Evolutionary conservation across 495 filamentous ascomycete genomes (phyloP).

Genomic region (Penicillium steckii): DNA sequence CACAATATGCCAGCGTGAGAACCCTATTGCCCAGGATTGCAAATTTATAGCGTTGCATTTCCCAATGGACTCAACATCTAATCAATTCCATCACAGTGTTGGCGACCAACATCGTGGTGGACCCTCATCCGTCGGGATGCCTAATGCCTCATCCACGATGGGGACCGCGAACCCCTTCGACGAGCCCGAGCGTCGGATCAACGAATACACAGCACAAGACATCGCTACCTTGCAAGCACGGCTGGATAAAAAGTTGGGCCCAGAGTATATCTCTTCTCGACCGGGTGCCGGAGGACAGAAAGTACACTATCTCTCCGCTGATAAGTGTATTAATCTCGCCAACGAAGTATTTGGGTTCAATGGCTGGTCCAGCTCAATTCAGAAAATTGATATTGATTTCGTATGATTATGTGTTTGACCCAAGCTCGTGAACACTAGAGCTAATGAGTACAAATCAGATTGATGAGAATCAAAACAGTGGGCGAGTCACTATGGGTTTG

Average conservation of each 20-base stretch:
- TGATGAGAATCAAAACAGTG: slow-evolving; percentile 57
- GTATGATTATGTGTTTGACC: slow-evolving; percentile 42
- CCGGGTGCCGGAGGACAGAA: slow-evolving; percentile 77
- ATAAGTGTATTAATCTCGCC: slow-evolving; percentile 92
- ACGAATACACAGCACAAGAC: slow-evolving; percentile 81
- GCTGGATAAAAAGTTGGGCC: slow-evolving; percentile 91
- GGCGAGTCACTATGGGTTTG: slow-evolving; percentile 77
- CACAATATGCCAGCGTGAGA: slow-evolving; percentile 47
- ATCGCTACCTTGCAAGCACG: slow-evolving; percentile 84
- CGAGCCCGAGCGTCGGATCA: slow-evolving; percentile 63
- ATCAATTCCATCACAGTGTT: slow-evolving; percentile 52
- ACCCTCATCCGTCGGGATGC: slow-evolving; percentile 38
- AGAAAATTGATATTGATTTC: slow-evolving; percentile 87
- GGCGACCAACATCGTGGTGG: slow-evolving; percentile 72
- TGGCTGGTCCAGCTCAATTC: slow-evolving; percentile 91
- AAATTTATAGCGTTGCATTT: neutral
- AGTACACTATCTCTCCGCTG: slow-evolving; percentile 86
- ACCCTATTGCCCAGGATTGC: neutral
- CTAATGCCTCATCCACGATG: slow-evolving; percentile 28
- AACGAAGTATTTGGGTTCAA: slow-evolving; percentile 99
- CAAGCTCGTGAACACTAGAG: neutral
- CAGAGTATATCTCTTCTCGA: slow-evolving; percentile 88
- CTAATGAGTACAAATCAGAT: slow-evolving; percentile 46
- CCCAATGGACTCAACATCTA: slow-evolving; percentile 16
- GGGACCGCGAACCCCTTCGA: slow-evolving; percentile 77